Evolutionary conservation across 2,329 filamentous ascomycete species (phyloP).

Genomic region (Coleophoma crateriformis): DNA sequence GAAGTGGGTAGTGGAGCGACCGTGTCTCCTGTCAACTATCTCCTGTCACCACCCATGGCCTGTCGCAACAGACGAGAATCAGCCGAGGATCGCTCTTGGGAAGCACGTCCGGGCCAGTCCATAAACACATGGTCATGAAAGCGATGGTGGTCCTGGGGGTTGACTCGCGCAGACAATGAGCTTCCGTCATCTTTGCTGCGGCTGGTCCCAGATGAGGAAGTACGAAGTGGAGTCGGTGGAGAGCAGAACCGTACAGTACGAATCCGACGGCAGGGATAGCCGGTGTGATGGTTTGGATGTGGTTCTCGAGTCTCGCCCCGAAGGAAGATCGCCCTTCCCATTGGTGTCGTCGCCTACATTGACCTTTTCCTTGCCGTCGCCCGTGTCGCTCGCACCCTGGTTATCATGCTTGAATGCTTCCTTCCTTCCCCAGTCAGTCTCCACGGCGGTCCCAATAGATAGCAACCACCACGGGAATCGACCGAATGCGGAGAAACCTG

Average conservation of each 20-base stretch:
- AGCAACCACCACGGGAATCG: not conserved
- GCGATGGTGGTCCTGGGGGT: not conserved
- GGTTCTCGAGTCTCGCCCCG: not conserved
- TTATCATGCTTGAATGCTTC: not conserved
- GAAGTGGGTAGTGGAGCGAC: too few species aligned
- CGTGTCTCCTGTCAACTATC: too few species aligned
- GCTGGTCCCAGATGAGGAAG: slow-evolving; percentile 1
- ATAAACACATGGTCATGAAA: not conserved
- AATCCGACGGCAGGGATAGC: not conserved
- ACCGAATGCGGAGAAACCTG: not conserved
- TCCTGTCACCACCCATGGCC: too few species aligned
- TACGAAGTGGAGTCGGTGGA: not conserved
- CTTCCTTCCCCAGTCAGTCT: not conserved
- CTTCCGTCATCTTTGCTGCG: not conserved
- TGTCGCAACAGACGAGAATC: too few species aligned
- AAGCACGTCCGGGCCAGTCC: not conserved
- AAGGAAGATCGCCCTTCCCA: not conserved
- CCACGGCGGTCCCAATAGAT: not conserved
- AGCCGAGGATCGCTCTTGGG: not conserved
- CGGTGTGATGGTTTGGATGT: not conserved
- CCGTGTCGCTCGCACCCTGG: not conserved
- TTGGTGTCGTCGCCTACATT: not conserved
- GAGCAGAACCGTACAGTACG: not conserved
- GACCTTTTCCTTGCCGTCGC: not conserved
- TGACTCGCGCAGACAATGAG: not conserved